Conservation (phyloP, 805 yeast species). For the Candida awuae region DNA sequence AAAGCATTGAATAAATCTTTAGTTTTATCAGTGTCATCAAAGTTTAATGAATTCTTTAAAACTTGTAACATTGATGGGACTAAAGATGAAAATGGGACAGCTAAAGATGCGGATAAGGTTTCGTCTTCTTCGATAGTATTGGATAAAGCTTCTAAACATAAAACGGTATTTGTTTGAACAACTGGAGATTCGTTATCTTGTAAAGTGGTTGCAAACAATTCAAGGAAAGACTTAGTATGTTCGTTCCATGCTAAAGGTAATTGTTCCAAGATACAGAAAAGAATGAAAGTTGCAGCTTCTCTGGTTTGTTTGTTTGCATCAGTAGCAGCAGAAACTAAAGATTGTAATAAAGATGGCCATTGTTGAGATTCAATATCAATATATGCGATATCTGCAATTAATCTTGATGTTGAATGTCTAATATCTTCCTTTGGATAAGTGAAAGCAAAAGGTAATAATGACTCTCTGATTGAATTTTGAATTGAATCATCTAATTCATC, state of each 20-base stretch:
- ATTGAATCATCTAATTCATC: slow-evolving; percentile 37
- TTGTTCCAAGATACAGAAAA: slow-evolving; percentile 71
- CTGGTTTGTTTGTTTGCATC: slow-evolving; percentile 43
- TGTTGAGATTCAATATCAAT: slow-evolving; percentile 53
- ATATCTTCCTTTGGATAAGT: slow-evolving; percentile 53
- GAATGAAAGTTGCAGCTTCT: slow-evolving; percentile 76
- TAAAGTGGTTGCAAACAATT: slow-evolving; percentile 62
- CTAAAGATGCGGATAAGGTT: slow-evolving; percentile 35
- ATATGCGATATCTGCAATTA: slow-evolving; percentile 78
- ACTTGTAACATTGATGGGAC: slow-evolving; percentile 79
- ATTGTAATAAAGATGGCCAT: slow-evolving; percentile 75
- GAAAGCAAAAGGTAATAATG: slow-evolving; percentile 64
- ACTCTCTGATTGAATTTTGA: slow-evolving; percentile 54
- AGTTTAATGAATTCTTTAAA: slow-evolving; percentile 61
- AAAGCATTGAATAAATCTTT: slow-evolving; percentile 75
- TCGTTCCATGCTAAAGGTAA: slow-evolving; percentile 49
- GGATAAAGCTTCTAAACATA: slow-evolving; percentile 68
- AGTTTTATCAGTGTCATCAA: slow-evolving; percentile 65
- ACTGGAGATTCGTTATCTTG: slow-evolving; percentile 54
- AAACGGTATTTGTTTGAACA: slow-evolving; percentile 74
- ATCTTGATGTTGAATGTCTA: slow-evolving; percentile 85
- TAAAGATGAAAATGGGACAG: slow-evolving; percentile 46
- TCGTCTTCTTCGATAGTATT: slow-evolving; percentile 56
- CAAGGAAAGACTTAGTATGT: slow-evolving; percentile 59
- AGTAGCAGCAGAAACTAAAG: slow-evolving; percentile 60